A percentile compares a stretch with the other conserved stretches of the same genome.
These are phyloP conservation scores for Curvularia lunata DNA, from an alignment of 2,329 filamentous ascomycete genomes.

Conservation along the genomic window DNA sequence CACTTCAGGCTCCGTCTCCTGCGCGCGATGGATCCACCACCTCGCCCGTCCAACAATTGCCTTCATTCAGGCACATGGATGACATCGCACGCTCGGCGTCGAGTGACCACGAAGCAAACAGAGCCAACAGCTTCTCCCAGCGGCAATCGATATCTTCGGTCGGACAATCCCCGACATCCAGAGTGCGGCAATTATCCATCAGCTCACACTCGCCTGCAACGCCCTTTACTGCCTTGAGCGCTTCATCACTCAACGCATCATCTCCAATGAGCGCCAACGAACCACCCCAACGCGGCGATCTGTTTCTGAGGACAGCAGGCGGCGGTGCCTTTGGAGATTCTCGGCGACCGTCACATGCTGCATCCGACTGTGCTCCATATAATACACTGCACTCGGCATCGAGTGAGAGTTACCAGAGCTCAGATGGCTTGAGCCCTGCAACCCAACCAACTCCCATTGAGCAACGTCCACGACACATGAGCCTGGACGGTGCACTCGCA, in stretches of 20 bases:
- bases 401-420: slow-evolving; percentile 45
- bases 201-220: slow-evolving; percentile 42
- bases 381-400: slow-evolving; percentile 42
- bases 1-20: slow-evolving; percentile 45
- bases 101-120: slow-evolving; percentile 37
- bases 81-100: slow-evolving; percentile 45
- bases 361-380: slow-evolving; percentile 43
- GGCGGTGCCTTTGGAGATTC: slow-evolving; percentile 38
- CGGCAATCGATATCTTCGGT: slow-evolving; percentile 47
- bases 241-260: slow-evolving; percentile 40
- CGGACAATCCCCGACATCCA: slow-evolving; percentile 45
- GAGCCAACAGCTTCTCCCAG: slow-evolving; percentile 39
- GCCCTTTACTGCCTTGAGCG: slow-evolving; percentile 39
- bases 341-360: slow-evolving; percentile 46
- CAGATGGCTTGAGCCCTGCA: slow-evolving; percentile 45
- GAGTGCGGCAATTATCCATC: slow-evolving; percentile 42
- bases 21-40: slow-evolving; percentile 31
- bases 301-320: slow-evolving; percentile 41
- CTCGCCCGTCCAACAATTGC: slow-evolving; percentile 44
- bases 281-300: slow-evolving; percentile 37
- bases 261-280: slow-evolving; percentile 42
- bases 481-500: slow-evolving; percentile 39
- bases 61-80: slow-evolving; percentile 43
- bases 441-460: slow-evolving; percentile 41
- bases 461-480: slow-evolving; percentile 35